Evolutionary conservation across 306 rosid genomes (phyloP).

Genomic region (Luffa aegyptiaca): DNA sequence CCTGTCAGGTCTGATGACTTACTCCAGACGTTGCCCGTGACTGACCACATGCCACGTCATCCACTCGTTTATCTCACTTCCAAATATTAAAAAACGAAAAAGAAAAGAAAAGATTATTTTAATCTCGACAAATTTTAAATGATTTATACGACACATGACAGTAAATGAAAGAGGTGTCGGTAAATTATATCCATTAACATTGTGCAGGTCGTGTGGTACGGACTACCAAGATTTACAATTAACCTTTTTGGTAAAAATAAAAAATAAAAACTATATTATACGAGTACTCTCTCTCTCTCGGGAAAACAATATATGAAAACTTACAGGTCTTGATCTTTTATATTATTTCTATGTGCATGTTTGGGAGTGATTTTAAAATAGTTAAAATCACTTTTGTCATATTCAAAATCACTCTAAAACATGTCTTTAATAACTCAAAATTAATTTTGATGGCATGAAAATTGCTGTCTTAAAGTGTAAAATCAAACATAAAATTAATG

Average conservation of each 20-base stretch:
- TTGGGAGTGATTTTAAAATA: too few species aligned
- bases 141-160: not conserved
- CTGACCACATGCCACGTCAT: slow-evolving; percentile 1
- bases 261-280: too few species aligned
- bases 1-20: slow-evolving; percentile 35
- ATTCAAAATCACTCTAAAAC: too few species aligned
- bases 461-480: too few species aligned
- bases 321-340: too few species aligned
- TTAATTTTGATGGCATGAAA: too few species aligned
- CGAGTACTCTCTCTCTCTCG: too few species aligned
- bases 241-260: not conserved
- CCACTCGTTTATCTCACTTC: not conserved
- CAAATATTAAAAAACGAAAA: not conserved
- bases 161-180: slow-evolving; percentile 1
- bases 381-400: too few species aligned
- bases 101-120: not conserved
- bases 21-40: slow-evolving; percentile 22
- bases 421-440: too few species aligned
- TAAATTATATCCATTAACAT: not conserved
- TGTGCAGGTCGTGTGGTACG: not conserved
- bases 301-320: too few species aligned
- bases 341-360: too few species aligned
- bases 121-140: not conserved
- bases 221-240: not conserved
- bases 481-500: too few species aligned